A percentile compares a stretch with the other conserved stretches of the same genome.
Evolutionary conservation across 352 stramenopile genomes (phyloP).

Genomic region (Globisporangium spinosum): DNA sequence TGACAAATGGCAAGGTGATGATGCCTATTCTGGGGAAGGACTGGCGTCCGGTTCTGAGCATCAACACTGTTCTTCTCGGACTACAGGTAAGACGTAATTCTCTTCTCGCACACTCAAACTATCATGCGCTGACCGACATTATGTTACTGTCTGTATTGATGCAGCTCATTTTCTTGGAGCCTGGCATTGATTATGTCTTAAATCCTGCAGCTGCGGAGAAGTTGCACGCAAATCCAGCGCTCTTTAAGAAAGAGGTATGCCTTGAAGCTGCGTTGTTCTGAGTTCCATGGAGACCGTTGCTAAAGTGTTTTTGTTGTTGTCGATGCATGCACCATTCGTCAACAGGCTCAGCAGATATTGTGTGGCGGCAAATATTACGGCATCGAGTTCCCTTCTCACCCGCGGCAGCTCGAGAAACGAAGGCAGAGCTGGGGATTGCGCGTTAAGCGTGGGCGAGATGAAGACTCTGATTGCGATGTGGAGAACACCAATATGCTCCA

Average conservation of each 20-base stretch:
- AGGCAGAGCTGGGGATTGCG: constrained; percentile 44
- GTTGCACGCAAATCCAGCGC: constrained; percentile 39
- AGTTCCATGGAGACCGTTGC: not conserved
- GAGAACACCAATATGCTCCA: constrained; percentile 23
- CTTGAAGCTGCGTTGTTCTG: not conserved
- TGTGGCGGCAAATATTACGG: constrained; percentile 58
- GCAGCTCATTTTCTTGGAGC: constrained; percentile 81
- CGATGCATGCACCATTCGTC: not conserved
- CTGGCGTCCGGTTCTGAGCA: constrained; percentile 81
- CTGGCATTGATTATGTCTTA: constrained; percentile 63
- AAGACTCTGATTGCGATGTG: constrained; percentile 37
- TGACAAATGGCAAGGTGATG: constrained; percentile 75
- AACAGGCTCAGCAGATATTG: constrained; percentile 53
- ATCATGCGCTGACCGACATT: not conserved
- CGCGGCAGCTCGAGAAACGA: constrained; percentile 52
- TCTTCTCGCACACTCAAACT: not conserved
- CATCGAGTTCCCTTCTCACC: constrained; percentile 57
- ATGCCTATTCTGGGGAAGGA: constrained; percentile 83
- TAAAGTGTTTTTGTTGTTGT: not conserved
- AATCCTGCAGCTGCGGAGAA: constrained; percentile 53
- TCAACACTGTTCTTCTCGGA: constrained; percentile 82
- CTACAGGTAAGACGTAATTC: constrained; percentile 47
- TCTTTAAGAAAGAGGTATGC: constrained; percentile 43
- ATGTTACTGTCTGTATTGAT: not conserved
- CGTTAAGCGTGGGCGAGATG: constrained; percentile 48